Conservation (phyloP, 2,329 filamentous ascomycete genomes). For the Microcyclosporella mali region DNA sequence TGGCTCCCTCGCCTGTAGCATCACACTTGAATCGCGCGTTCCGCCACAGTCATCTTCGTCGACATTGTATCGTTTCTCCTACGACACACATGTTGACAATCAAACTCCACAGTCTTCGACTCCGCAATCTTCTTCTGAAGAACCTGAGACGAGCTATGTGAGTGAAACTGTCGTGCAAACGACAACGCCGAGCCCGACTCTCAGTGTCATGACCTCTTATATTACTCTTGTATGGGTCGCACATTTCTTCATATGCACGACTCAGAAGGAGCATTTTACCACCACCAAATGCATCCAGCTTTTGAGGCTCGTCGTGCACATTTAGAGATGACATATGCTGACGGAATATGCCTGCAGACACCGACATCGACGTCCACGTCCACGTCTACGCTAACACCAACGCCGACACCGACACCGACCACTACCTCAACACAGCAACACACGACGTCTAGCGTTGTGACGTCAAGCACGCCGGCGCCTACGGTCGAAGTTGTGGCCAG, state of each 20-base stretch:
- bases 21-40: too few species aligned
- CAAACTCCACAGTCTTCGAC: slow-evolving; percentile 10
- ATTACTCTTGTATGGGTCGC: slow-evolving; percentile 26
- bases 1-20: too few species aligned
- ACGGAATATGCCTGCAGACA: slow-evolving; percentile 2
- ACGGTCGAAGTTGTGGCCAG: slow-evolving; percentile 17
- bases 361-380: slow-evolving; percentile 5
- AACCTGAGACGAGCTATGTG: slow-evolving; percentile 25
- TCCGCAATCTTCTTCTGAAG: slow-evolving; percentile 17
- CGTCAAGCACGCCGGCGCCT: slow-evolving; percentile 15
- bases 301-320: slow-evolving; percentile 1
- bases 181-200: slow-evolving; percentile 17
- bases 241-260: slow-evolving; percentile 20
- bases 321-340: slow-evolving; percentile 11
- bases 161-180: slow-evolving; percentile 23
- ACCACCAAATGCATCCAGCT: not conserved
- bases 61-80: too few species aligned
- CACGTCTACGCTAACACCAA: too few species aligned
- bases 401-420: slow-evolving; percentile 8
- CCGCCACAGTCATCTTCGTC: too few species aligned
- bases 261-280: slow-evolving; percentile 8
- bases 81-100: too few species aligned
- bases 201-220: slow-evolving; percentile 23
- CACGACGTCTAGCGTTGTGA: slow-evolving; percentile 19
- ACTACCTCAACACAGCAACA: slow-evolving; percentile 10